A percentile compares a stretch with the other conserved stretches of the same genome.
Conservation (phyloP, 768 basidiomycete species). For the Boletus sensibilis region DNA sequence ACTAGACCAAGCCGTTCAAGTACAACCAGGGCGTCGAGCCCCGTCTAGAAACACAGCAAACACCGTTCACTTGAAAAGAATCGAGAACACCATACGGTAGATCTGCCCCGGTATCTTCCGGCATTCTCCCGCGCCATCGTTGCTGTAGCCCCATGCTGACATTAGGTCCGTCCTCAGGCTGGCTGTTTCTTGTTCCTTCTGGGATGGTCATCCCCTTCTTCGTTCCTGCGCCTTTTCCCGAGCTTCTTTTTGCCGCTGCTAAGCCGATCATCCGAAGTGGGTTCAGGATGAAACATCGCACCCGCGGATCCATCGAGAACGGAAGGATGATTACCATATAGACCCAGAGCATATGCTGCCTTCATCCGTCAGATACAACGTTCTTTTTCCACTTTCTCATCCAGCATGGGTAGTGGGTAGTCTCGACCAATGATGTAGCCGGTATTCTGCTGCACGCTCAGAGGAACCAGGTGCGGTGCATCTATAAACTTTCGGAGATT, state of each 20-base stretch:
- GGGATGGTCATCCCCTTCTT: constrained; percentile 11
- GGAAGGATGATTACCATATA: constrained; percentile 21
- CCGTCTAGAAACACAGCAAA: constrained; percentile 4
- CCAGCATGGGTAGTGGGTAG: constrained; percentile 9
- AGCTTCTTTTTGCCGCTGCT: constrained; percentile 21
- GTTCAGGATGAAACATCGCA: constrained; percentile 20
- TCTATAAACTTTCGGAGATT: constrained; percentile 2
- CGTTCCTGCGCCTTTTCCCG: constrained; percentile 19
- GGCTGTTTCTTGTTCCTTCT: constrained; percentile 13
- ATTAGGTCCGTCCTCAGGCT: constrained; percentile 1
- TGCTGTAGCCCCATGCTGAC: constrained; percentile 5
- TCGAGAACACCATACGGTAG: background rate
- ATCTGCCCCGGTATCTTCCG: constrained; percentile 23
- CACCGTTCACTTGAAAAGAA: background rate
- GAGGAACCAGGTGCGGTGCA: background rate
- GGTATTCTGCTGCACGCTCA: constrained; percentile 1
- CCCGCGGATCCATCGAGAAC: constrained; percentile 26
- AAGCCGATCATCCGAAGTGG: constrained; percentile 21
- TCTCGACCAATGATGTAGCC: constrained; percentile 8
- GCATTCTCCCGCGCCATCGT: constrained; percentile 14
- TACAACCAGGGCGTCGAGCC: background rate
- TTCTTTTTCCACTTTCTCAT: constrained; percentile 18
- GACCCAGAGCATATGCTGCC: constrained; percentile 3
- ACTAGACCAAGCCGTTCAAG: background rate
- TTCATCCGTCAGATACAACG: constrained; percentile 10